These are phyloP conservation scores for Boletus bicolor DNA, from an alignment of 768 basidiomycete species.

Conservation along the genomic window DNA sequence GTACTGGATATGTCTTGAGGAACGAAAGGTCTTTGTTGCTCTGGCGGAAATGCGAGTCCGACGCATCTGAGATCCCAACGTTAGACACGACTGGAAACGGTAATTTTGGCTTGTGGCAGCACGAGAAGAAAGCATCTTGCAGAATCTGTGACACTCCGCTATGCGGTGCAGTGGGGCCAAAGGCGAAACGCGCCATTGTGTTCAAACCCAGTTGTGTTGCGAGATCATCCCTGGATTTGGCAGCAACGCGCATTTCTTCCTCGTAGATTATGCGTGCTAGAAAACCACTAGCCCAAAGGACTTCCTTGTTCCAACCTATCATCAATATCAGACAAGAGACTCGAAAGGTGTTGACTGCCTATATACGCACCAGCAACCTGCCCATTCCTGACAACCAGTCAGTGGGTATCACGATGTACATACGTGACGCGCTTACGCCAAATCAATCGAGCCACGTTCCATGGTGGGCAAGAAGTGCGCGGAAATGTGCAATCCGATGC, in stretches of 20 bases:
- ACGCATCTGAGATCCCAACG: neutral
- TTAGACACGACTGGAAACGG: constrained; percentile 14
- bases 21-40: neutral
- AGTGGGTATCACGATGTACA: neutral
- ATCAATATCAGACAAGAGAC: neutral
- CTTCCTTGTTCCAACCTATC: constrained; percentile 85
- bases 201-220: constrained; percentile 47
- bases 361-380: constrained; percentile 64
- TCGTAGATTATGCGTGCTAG: constrained; percentile 83
- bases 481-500: constrained; percentile 57
- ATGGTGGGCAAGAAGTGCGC: constrained; percentile 93
- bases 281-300: constrained; percentile 81
- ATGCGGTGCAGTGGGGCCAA: constrained; percentile 28
- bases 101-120: neutral
- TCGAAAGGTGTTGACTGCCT: neutral
- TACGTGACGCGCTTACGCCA: constrained; percentile 53
- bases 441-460: constrained; percentile 87
- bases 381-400: constrained; percentile 54
- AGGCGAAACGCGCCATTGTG: constrained; percentile 84
- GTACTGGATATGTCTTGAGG: constrained; percentile 2
- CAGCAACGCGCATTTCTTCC: constrained; percentile 49
- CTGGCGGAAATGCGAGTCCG: constrained; percentile 1
- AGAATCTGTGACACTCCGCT: constrained; percentile 9
- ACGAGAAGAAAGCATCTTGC: constrained; percentile 13
- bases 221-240: neutral